Evolutionary conservation across 2,329 filamentous ascomycete species (phyloP).

Genomic region (Xylaria multiplex): DNA sequence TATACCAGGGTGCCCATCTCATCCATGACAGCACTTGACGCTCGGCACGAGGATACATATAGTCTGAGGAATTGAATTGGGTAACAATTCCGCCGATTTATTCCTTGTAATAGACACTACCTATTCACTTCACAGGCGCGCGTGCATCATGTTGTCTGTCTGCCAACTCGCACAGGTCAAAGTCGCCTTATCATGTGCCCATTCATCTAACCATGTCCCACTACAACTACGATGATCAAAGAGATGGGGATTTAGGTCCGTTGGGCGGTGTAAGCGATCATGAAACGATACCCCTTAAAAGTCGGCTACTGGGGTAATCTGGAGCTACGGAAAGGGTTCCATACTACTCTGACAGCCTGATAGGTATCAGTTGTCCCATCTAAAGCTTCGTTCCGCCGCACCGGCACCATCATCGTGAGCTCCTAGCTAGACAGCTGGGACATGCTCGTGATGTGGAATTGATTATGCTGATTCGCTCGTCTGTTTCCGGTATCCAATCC

Average conservation of each 20-base stretch:
- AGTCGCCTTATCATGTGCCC: slow-evolving; percentile 14
- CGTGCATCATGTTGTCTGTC: slow-evolving; percentile 12
- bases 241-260: slow-evolving; percentile 6
- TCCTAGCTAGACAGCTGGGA: slow-evolving; percentile 32
- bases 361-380: slow-evolving; percentile 1
- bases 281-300: slow-evolving; percentile 9
- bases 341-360: background rate
- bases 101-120: background rate
- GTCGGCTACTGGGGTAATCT: slow-evolving; percentile 9
- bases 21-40: background rate
- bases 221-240: slow-evolving; percentile 16
- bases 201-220: slow-evolving; percentile 14
- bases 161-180: slow-evolving; percentile 19
- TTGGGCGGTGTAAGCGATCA: slow-evolving; percentile 26
- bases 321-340: background rate
- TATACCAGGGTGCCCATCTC: slow-evolving; percentile 1
- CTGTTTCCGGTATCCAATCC: slow-evolving; percentile 5
- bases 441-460: slow-evolving; percentile 32
- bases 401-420: slow-evolving; percentile 29
- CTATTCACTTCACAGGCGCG: background rate
- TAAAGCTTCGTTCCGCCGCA: slow-evolving; percentile 10
- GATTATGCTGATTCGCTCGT: slow-evolving; percentile 40
- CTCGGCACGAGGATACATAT: background rate
- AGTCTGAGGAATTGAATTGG: background rate
- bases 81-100: background rate